phyloP scores from a whole-genome alignment of 148 eudicot genomes.

The Persicaria tinctoria region DNA sequence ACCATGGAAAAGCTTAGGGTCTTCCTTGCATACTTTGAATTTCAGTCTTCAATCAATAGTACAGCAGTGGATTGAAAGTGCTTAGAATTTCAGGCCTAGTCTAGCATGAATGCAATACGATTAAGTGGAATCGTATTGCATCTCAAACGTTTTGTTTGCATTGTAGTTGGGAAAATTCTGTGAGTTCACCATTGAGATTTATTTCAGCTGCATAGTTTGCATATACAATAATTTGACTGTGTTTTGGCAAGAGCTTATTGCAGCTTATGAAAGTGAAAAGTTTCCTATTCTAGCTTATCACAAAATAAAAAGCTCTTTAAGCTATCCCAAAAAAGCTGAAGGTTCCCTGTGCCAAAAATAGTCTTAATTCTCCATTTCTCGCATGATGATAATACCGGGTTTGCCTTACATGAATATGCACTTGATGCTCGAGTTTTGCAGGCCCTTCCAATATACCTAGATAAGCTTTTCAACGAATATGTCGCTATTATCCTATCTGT shows the following conservation, averaged over 20 bases:
- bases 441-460: constrained; percentile 91
- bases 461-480: constrained; percentile 68
- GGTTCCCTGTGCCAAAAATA: not conserved
- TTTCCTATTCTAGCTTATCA: not conserved
- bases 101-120: not conserved
- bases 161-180: not conserved
- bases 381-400: not conserved
- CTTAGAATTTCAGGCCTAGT: no score
- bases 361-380: not conserved
- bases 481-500: constrained; percentile 82
- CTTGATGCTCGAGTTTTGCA: constrained; percentile 22
- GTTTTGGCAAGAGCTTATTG: not conserved
- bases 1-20: not conserved
- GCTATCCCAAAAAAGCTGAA: not conserved
- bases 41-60: not conserved
- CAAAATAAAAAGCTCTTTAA: not conserved
- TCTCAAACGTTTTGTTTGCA: not conserved
- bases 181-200: not conserved
- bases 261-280: not conserved
- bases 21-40: not conserved
- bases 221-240: no score
- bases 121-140: not conserved
- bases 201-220: not conserved
- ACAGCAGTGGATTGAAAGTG: not conserved
- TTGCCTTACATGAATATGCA: not conserved